phyloP scores from a whole-genome alignment of 768 basidiomycete genomes.

The Phlebiopsis gigantea region DNA sequence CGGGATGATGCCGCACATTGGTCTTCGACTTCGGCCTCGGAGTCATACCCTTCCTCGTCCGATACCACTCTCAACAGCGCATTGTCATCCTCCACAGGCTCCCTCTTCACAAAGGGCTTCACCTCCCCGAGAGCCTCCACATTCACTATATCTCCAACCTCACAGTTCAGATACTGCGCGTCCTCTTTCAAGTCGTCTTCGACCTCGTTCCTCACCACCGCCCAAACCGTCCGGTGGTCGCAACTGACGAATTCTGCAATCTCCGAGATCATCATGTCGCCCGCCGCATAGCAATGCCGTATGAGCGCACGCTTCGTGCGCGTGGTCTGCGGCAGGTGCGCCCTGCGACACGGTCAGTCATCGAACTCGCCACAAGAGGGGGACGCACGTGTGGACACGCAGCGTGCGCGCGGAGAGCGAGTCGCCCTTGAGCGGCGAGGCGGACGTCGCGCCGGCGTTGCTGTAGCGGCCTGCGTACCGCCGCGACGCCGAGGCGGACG shows the following conservation, averaged over 20 bases:
- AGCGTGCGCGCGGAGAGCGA: background rate
- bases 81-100: background rate
- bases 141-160: background rate
- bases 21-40: background rate
- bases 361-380: background rate
- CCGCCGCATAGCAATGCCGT: background rate
- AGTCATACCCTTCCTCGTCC: background rate
- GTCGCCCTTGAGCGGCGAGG: background rate
- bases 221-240: background rate
- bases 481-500: background rate
- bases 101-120: background rate
- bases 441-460: background rate
- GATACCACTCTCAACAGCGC: background rate
- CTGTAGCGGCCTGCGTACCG: background rate
- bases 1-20: background rate
- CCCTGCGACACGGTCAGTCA: background rate
- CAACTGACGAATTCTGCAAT: background rate
- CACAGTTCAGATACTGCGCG: background rate
- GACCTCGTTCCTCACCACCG: conserved; percentile 2
- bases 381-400: background rate
- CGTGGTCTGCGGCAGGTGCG: background rate
- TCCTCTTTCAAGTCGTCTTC: background rate
- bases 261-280: background rate
- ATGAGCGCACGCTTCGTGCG: conserved; percentile 2
- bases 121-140: background rate